These are phyloP conservation scores for Aspergillus clavatus DNA, from an alignment of 2,329 filamentous ascomycete genomes.

Conservation along the genomic window DNA sequence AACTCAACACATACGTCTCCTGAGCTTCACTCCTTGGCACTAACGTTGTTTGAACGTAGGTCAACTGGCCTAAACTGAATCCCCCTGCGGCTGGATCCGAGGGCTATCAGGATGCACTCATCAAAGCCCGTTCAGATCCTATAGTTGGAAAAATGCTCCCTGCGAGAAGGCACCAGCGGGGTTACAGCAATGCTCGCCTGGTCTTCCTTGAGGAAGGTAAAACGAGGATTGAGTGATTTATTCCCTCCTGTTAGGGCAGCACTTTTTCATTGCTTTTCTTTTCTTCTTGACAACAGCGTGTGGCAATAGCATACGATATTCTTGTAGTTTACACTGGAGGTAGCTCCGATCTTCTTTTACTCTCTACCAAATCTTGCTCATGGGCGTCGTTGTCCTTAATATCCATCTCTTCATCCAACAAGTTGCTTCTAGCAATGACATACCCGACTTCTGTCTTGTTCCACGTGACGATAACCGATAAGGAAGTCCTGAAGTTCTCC, in stretches of 20 bases:
- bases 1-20: not conserved
- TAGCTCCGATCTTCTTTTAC: not conserved
- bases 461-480: not conserved
- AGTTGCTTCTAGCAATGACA: not conserved
- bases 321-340: not conserved
- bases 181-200: constrained; percentile 75
- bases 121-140: constrained; percentile 74
- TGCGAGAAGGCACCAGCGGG: constrained; percentile 65
- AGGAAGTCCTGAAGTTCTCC: constrained; percentile 2
- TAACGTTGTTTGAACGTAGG: constrained; percentile 48
- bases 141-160: constrained; percentile 70
- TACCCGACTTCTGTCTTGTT: not conserved
- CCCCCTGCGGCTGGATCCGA: constrained; percentile 81
- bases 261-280: constrained; percentile 8
- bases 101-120: constrained; percentile 80
- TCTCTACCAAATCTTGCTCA: not conserved
- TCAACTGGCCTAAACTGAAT: constrained; percentile 97
- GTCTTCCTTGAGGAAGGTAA: constrained; percentile 93
- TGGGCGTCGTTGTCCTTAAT: not conserved
- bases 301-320: not conserved
- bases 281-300: not conserved
- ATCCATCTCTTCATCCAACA: not conserved
- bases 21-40: not conserved
- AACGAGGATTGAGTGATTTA: constrained; percentile 76
- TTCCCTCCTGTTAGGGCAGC: constrained; percentile 4